Conservation (phyloP, 169 alveolate species). For the Plasmodium gonderi region DNA sequence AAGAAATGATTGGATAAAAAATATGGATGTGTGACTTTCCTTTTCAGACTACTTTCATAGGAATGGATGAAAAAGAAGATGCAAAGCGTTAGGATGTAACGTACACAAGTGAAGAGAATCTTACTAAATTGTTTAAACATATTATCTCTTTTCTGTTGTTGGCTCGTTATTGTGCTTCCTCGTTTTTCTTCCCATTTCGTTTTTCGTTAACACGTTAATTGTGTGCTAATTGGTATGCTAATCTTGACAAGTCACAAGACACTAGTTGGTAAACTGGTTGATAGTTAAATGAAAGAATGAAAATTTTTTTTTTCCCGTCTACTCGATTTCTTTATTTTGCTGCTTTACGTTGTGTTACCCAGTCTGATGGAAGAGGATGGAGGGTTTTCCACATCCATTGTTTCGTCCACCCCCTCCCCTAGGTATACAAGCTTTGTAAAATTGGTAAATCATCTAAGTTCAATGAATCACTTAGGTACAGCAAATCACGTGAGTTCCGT, state of each 20-base stretch:
- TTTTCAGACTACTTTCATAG: conserved; percentile 5
- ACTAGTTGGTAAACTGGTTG: too few species aligned
- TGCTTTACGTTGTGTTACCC: not conserved
- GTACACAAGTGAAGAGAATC: conserved; percentile 12
- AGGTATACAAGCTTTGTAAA: not conserved
- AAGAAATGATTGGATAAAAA: not conserved
- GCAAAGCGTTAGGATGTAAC: conserved; percentile 21
- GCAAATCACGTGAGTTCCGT: too few species aligned
- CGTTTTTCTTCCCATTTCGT: conserved; percentile 11
- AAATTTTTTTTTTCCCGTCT: not conserved
- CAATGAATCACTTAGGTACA: too few species aligned
- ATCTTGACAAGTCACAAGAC: too few species aligned
- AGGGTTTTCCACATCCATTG: not conserved
- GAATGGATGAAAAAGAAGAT: not conserved
- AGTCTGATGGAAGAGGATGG: not conserved
- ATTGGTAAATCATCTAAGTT: not conserved
- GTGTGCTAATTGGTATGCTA: not conserved
- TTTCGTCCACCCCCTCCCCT: not conserved
- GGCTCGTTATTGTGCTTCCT: not conserved
- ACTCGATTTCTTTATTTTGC: not conserved
- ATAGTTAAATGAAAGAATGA: too few species aligned
- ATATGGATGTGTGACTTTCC: not conserved
- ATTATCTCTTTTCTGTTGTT: conserved; percentile 9
- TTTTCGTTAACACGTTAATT: not conserved
- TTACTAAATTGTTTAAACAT: conserved; percentile 46